phyloP scores from a whole-genome alignment of 352 stramenopile species.

The Globisporangium nunn region DNA sequence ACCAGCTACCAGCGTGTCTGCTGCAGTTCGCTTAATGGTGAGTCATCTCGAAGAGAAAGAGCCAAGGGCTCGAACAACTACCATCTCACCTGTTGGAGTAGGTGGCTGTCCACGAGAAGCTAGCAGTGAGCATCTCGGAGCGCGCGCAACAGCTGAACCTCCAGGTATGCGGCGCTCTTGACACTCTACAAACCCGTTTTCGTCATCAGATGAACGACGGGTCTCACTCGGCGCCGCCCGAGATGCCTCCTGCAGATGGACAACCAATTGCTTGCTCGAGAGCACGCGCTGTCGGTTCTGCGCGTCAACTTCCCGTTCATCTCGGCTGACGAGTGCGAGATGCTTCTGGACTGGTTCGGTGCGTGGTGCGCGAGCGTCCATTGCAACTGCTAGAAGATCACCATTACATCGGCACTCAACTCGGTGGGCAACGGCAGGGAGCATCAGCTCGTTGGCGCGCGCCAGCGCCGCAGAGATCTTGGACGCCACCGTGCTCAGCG shows the following conservation, averaged over 20 bases:
- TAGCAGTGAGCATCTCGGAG: constrained; percentile 33
- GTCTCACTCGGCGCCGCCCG: neutral
- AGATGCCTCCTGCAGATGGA: constrained; percentile 24
- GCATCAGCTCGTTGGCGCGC: constrained; percentile 38
- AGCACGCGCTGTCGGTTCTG: constrained; percentile 37
- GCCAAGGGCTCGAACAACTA: neutral
- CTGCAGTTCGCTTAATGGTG: constrained; percentile 48
- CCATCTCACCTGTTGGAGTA: constrained; percentile 6
- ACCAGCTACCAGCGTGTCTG: constrained; percentile 14
- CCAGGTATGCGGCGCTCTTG: constrained; percentile 16
- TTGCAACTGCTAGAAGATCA: too few relatives aligned
- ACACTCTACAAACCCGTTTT: neutral
- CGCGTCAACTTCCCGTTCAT: constrained; percentile 54
- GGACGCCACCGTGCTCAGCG: constrained; percentile 56
- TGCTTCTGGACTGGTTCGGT: constrained; percentile 77
- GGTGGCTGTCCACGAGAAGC: constrained; percentile 52
- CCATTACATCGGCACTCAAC: neutral
- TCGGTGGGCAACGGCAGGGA: constrained; percentile 21
- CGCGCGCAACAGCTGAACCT: constrained; percentile 33
- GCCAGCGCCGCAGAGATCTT: constrained; percentile 43
- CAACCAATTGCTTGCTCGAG: constrained; percentile 32
- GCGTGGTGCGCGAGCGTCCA: neutral
- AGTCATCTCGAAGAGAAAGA: neutral
- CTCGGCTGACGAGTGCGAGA: constrained; percentile 55
- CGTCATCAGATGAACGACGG: neutral